These are phyloP conservation scores for Apiotrichum porosum DNA, from an alignment of 1,284 basidiomycete genomes.

Conservation along the genomic window DNA sequence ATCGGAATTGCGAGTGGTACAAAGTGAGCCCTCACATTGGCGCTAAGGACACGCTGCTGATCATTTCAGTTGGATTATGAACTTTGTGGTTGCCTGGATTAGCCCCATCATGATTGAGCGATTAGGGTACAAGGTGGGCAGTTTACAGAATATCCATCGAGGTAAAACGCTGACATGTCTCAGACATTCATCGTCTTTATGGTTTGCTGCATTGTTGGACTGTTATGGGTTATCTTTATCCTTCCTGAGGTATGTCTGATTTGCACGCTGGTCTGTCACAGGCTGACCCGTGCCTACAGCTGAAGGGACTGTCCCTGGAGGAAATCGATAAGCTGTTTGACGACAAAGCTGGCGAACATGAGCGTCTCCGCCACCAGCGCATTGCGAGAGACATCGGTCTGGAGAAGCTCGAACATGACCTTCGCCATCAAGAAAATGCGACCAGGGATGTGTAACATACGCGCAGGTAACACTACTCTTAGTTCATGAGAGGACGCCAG, in stretches of 20 bases:
- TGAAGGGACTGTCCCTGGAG: slow-evolving; percentile 40
- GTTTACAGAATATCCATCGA: no score
- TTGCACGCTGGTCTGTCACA: no score
- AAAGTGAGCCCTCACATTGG: no score
- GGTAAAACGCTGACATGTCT: no score
- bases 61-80: slow-evolving; percentile 34
- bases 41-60: no score
- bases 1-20: slow-evolving; percentile 41
- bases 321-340: slow-evolving; percentile 40
- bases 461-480: no score
- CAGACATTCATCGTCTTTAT: slow-evolving; percentile 48
- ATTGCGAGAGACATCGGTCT: slow-evolving; percentile 46
- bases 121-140: slow-evolving; percentile 41
- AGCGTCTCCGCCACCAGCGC: slow-evolving; percentile 37
- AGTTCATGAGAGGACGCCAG: no score
- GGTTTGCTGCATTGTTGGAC: slow-evolving; percentile 42
- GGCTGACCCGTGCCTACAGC: no score
- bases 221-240: slow-evolving; percentile 39
- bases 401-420: slow-evolving; percentile 40
- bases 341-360: slow-evolving; percentile 40
- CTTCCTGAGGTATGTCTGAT: no score
- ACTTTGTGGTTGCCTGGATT: slow-evolving; percentile 44
- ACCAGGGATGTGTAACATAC: no score
- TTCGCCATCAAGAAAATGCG: slow-evolving; percentile 42
- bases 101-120: slow-evolving; percentile 31